Conservation (phyloP, 1,139 yeast species). For the Yamadazyma kanchanaburiensis region DNA sequence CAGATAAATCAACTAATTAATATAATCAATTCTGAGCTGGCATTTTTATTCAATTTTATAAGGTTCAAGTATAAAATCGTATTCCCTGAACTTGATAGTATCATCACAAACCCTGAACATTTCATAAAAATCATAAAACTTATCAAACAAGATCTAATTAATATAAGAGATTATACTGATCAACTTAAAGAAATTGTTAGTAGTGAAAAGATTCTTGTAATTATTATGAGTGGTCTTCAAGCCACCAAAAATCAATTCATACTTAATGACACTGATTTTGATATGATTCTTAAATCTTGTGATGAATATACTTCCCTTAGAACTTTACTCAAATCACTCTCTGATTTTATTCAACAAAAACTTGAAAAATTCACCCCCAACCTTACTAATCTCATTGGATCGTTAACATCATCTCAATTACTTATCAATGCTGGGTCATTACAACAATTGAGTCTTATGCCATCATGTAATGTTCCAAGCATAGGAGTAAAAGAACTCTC, state of each 20-base stretch:
- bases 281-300: conserved; percentile 43
- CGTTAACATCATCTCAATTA: conserved; percentile 71
- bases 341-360: conserved; percentile 54
- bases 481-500: conserved; percentile 65
- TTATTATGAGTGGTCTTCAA: conserved; percentile 69
- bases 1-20: conserved; percentile 55
- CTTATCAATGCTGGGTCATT: conserved; percentile 72
- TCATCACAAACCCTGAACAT: conserved; percentile 62
- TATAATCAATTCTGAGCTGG: conserved; percentile 56
- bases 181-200: conserved; percentile 42
- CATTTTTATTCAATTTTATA: conserved; percentile 47
- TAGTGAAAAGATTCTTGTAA: conserved; percentile 66
- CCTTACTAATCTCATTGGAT: conserved; percentile 66
- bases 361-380: conserved; percentile 75
- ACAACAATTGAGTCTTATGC: conserved; percentile 63
- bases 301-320: conserved; percentile 45
- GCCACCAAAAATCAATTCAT: conserved; percentile 21
- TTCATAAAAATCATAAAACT: conserved; percentile 54
- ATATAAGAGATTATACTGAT: conserved; percentile 29
- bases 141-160: conserved; percentile 49
- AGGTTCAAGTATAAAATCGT: conserved; percentile 54
- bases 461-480: conserved; percentile 81
- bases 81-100: conserved; percentile 68
- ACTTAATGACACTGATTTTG: conserved; percentile 35
- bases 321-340: conserved; percentile 40